Evolutionary conservation across 179 eudicot genomes (phyloP).

Genomic region (Heliamphora pulchella): DNA sequence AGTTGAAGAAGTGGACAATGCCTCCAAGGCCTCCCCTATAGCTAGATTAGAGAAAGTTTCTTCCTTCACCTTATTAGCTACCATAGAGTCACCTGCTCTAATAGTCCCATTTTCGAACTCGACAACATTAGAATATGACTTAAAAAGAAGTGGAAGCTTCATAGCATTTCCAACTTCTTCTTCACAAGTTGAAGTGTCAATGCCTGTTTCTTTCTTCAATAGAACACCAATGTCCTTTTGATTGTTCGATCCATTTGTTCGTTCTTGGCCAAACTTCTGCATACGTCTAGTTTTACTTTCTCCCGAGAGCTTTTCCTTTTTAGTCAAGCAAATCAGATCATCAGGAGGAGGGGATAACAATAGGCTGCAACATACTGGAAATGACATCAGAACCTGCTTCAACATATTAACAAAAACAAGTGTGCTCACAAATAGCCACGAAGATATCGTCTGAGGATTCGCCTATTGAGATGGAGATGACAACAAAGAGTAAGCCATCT

Average conservation of each 20-base stretch:
- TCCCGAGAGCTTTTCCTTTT: slow-evolving; percentile 33
- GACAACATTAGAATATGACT: slow-evolving; percentile 26
- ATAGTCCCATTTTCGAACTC: slow-evolving; percentile 22
- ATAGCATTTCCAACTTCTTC: slow-evolving; percentile 61
- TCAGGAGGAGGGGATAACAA: slow-evolving; percentile 74
- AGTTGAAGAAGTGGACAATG: slow-evolving; percentile 14
- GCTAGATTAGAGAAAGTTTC: too few relatives aligned
- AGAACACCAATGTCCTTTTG: slow-evolving; percentile 19
- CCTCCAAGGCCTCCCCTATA: too few relatives aligned
- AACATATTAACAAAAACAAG: slow-evolving; percentile 16
- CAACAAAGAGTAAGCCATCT: too few relatives aligned
- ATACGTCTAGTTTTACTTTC: slow-evolving; percentile 28
- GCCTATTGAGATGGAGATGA: too few relatives aligned
- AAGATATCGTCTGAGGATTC: too few relatives aligned
- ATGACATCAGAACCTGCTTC: slow-evolving; percentile 91
- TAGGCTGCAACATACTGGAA: slow-evolving; percentile 37
- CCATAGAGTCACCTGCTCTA: slow-evolving; percentile 13
- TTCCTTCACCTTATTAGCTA: not conserved
- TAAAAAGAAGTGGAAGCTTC: slow-evolving; percentile 70
- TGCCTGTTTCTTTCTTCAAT: slow-evolving; percentile 38
- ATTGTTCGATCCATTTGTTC: slow-evolving; percentile 21
- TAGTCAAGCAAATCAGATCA: slow-evolving; percentile 41
- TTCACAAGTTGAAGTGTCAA: slow-evolving; percentile 45
- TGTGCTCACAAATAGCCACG: too few relatives aligned
- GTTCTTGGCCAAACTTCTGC: slow-evolving; percentile 29